Evolutionary conservation across 495 filamentous ascomycete genomes (phyloP), one percentile per base, ranked within the genome.

Genomic region (Hypoxylon rickii): DNA sequence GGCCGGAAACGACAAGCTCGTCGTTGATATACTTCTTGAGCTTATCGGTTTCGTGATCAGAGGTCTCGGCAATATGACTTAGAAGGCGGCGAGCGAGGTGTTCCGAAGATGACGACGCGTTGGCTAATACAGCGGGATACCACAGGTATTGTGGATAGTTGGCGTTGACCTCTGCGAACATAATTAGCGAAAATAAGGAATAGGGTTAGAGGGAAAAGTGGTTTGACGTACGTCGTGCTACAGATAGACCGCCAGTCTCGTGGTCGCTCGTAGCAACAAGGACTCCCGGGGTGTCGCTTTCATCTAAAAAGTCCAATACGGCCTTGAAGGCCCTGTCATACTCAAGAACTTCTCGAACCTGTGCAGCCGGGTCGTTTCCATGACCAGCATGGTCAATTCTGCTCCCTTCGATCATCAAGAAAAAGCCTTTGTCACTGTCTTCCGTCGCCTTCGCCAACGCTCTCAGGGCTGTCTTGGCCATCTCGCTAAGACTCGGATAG

Each of bases 311-410:
- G 29, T 96, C 86, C 10, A 96, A 67, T 0, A 96, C 91, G 6
- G 82, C 81, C 36, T 85, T 75, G 70, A 97, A 92, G 0, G 93
- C 82, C 66, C 82, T 86, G 75, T 97, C 94, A 57, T 96, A 97
- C 31, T 88, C 92, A 4, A 97, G 75, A 0, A 97, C 92, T 65
- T 98, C 94, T 50, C 93, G 85, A 7, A 97, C 94, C 67, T 97
- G 95, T 0, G 95, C 92, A 8, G 88, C 92, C 1, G 94, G 94
- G 66, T 98, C 94, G 62, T 98, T 98, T 45, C 83, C 85, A 64
- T 98, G 94, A 10, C 92, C 95, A 2, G 94, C 92, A 69, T 98
- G 95, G 58, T 98, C 94, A 59, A 98, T 97, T 24, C 95, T 80
- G 60, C 88, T 92, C 3, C 94, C 94, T 70, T 98, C 94, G 52